Evolutionary conservation across 108 stramenopile species (phyloP).

Genomic region (Pseudonitzschia delicatissima): DNA sequence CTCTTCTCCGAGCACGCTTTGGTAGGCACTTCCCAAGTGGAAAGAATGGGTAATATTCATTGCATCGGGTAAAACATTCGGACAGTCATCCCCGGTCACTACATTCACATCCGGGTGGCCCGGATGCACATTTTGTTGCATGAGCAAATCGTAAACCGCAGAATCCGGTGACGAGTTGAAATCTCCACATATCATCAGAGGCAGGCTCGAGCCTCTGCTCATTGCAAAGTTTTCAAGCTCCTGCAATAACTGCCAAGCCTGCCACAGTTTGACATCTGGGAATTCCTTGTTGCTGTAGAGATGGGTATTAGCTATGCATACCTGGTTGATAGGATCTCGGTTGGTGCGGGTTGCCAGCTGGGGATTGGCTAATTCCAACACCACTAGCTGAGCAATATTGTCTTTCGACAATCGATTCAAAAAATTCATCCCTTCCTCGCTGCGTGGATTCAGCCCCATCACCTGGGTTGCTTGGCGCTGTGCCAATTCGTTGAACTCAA

Average conservation of each 20-base stretch:
- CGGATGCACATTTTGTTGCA: conserved; percentile 86
- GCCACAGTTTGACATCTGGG: conserved; percentile 99
- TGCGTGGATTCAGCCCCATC: conserved; percentile 75
- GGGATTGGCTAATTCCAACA: conserved; percentile 88
- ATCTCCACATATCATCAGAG: conserved; percentile 96
- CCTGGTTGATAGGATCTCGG: conserved; percentile 80
- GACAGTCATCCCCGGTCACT: conserved; percentile 55
- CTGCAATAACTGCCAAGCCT: conserved; percentile 90
- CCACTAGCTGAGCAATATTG: conserved; percentile 96
- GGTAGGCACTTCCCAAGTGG: conserved; percentile 91
- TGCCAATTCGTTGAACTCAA: conserved; percentile 97
- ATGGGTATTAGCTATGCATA: conserved; percentile 97
- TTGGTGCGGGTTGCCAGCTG: conserved; percentile 49
- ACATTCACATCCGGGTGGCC: conserved; percentile 86
- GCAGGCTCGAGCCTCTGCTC: conserved; percentile 75
- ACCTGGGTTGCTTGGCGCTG: conserved; percentile 86
- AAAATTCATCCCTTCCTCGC: conserved; percentile 83
- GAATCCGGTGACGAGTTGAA: conserved; percentile 97
- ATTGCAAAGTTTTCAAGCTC: conserved; percentile 91
- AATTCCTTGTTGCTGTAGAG: conserved; percentile 97
- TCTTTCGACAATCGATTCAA: conserved; percentile 93
- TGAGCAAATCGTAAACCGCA: conserved; percentile 94
- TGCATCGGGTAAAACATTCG: conserved; percentile 84
- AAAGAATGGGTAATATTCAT: conserved; percentile 89
- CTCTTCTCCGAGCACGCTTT: conserved; percentile 89